Evolutionary conservation across 2,329 filamentous ascomycete species (phyloP).

Genomic region (Aspergillus ibericus): DNA sequence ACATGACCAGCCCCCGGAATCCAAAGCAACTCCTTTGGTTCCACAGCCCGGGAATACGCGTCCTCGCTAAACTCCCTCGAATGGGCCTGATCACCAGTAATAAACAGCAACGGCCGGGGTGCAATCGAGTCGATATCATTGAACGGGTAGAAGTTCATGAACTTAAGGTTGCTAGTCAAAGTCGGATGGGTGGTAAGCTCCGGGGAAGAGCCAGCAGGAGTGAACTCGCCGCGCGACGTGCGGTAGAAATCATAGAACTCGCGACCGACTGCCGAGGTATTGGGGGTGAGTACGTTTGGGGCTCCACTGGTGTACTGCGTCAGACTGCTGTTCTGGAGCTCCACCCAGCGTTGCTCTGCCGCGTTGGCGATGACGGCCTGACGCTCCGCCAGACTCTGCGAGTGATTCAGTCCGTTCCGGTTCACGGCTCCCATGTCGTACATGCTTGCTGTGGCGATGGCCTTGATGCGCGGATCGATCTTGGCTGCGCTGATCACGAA

Average conservation of each 20-base stretch:
- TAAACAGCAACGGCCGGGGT: conserved; percentile 25
- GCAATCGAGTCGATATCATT: conserved; percentile 22
- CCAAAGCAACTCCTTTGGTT: conserved; percentile 41
- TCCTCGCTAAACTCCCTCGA: conserved; percentile 26
- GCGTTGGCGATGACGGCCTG: conserved; percentile 16
- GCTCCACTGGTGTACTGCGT: conserved; percentile 18
- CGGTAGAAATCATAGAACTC: conserved; percentile 38
- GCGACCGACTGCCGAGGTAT: conserved; percentile 21
- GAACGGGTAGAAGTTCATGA: conserved; percentile 32
- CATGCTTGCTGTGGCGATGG: conserved; percentile 19
- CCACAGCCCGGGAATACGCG: conserved; percentile 25
- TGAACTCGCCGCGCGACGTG: conserved; percentile 30
- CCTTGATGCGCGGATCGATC: conserved; percentile 24
- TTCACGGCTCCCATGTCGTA: conserved; percentile 15
- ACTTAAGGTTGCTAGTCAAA: conserved; percentile 28
- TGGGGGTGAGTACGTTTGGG: conserved; percentile 22
- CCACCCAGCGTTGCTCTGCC: conserved; percentile 23
- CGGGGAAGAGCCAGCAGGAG: conserved; percentile 16
- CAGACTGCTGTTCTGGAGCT: conserved; percentile 13
- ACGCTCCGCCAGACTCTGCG: conserved; percentile 14
- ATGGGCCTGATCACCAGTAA: conserved; percentile 24
- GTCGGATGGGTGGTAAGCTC: conserved; percentile 34
- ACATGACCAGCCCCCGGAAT: conserved; percentile 35
- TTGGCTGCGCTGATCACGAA: conserved; percentile 38
- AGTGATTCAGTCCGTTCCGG: conserved; percentile 13